phyloP scores from a whole-genome alignment of 345 rosid genomes.

The Geranium brycei region DNA sequence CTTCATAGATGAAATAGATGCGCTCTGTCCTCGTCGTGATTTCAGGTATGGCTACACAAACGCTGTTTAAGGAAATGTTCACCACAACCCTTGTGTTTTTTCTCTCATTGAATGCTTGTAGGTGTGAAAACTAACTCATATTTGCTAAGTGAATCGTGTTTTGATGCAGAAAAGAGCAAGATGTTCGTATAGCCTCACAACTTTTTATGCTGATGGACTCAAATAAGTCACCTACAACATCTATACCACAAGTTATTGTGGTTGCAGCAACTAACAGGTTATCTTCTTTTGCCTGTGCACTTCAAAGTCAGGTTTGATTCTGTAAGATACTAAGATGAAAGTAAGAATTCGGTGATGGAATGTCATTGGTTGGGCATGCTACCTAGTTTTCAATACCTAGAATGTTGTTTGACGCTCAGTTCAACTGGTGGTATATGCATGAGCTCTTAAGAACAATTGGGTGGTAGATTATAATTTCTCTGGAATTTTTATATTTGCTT shows the following conservation, averaged over 20 bases:
- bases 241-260: conserved; percentile 42
- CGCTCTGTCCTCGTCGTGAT: conserved; percentile 70
- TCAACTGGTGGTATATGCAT: no score
- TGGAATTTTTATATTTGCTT: no score
- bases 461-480: no score
- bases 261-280: conserved; percentile 95
- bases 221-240: conserved; percentile 32
- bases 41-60: conserved; percentile 31
- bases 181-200: conserved; percentile 67
- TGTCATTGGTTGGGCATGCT: no score
- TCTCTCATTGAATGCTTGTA: background rate
- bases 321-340: no score
- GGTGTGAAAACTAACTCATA: background rate
- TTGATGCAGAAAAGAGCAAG: conserved; percentile 62
- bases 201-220: conserved; percentile 73
- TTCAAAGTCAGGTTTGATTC: background rate
- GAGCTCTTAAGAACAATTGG: no score
- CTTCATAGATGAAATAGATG: conserved; percentile 87
- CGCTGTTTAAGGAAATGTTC: background rate
- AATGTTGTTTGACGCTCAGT: no score
- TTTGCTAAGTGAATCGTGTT: background rate
- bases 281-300: background rate
- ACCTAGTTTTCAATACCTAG: no score
- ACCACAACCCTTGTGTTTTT: no score
- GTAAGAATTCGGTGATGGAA: background rate